Percentiles rank a stretch among this genome's conserved stretches.
These are phyloP conservation scores for Gastrolobium villosum DNA, from an alignment of 306 rosid species.

Conservation along the genomic window DNA sequence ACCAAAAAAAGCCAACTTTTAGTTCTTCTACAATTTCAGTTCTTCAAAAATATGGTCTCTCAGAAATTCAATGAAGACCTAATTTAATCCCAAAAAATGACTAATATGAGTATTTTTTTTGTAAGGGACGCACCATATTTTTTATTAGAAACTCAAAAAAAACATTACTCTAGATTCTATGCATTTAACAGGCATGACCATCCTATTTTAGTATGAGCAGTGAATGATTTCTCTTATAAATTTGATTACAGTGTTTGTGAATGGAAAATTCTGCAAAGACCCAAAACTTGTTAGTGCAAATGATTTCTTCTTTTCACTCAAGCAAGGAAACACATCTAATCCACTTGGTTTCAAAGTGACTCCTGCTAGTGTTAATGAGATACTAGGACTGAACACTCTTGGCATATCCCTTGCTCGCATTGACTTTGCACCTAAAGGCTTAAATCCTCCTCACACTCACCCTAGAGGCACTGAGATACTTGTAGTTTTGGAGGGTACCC, in stretches of 20 bases:
- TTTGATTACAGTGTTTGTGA: conserved; percentile 48
- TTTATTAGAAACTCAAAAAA: no score
- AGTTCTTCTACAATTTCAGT: no score
- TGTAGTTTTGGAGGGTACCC: conserved; percentile 47
- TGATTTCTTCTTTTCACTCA: conserved; percentile 44
- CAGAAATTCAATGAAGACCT: no score
- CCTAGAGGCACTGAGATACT: conserved; percentile 42
- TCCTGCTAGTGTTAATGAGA: neutral
- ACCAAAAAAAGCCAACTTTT: no score
- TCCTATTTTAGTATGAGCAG: neutral
- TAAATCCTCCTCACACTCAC: conserved; percentile 42
- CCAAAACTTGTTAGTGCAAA: conserved; percentile 37
- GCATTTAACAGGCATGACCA: neutral
- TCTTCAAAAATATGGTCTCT: no score
- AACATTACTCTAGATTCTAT: no score
- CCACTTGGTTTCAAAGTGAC: conserved; percentile 36
- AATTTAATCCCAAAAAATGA: no score
- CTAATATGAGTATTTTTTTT: no score
- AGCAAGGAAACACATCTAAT: conserved; percentile 39
- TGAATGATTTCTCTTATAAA: neutral
- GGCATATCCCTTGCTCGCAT: conserved; percentile 39
- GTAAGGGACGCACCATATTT: no score
- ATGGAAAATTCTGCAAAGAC: conserved; percentile 55
- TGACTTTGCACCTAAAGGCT: conserved; percentile 23
- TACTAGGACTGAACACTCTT: conserved; percentile 37